A percentile compares a stretch with the other conserved stretches of the same genome.
Evolutionary conservation across 805 yeast species (phyloP).

Genomic region (Kodamaea nitidulidarum): DNA sequence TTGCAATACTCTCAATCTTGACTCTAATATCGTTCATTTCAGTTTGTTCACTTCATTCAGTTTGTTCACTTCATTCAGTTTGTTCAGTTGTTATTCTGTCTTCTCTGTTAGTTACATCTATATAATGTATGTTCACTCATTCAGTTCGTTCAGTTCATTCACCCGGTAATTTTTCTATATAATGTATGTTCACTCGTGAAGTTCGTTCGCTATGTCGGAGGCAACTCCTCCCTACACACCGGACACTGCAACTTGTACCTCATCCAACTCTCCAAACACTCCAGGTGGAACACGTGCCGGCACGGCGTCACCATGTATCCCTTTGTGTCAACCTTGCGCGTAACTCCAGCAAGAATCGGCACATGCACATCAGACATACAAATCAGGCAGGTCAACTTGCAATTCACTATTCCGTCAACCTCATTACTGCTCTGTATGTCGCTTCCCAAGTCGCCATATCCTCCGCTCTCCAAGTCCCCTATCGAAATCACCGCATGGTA

Average conservation of each 20-base stretch:
- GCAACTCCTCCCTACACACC: slow-evolving; percentile 79
- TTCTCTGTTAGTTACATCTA: too few relatives aligned
- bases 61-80: too few relatives aligned
- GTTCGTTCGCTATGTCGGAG: slow-evolving; percentile 74
- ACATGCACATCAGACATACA: slow-evolving; percentile 80
- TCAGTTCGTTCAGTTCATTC: too few relatives aligned
- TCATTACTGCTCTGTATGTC: slow-evolving; percentile 41
- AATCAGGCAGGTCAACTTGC: slow-evolving; percentile 75
- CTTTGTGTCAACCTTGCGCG: slow-evolving; percentile 19
- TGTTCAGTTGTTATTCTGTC: too few relatives aligned
- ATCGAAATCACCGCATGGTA: slow-evolving; percentile 68
- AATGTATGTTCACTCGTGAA: too few relatives aligned
- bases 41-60: too few relatives aligned
- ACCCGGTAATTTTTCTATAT: too few relatives aligned
- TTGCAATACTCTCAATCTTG: too few relatives aligned
- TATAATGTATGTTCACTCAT: too few relatives aligned
- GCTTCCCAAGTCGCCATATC: slow-evolving; percentile 30
- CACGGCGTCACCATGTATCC: slow-evolving; percentile 87
- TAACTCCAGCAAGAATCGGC: slow-evolving; percentile 32
- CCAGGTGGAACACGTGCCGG: slow-evolving; percentile 81
- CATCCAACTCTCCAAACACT: slow-evolving; percentile 94
- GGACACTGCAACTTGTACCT: slow-evolving; percentile 90
- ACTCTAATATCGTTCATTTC: too few relatives aligned
- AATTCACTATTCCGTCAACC: slow-evolving; percentile 26
- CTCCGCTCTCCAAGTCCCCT: slow-evolving; percentile 58